Evolutionary conservation across 176 grass and related monocot genomes (phyloP), one percentile per base, ranked within the genome.

Genomic region (Oryza glaberrima): DNA sequence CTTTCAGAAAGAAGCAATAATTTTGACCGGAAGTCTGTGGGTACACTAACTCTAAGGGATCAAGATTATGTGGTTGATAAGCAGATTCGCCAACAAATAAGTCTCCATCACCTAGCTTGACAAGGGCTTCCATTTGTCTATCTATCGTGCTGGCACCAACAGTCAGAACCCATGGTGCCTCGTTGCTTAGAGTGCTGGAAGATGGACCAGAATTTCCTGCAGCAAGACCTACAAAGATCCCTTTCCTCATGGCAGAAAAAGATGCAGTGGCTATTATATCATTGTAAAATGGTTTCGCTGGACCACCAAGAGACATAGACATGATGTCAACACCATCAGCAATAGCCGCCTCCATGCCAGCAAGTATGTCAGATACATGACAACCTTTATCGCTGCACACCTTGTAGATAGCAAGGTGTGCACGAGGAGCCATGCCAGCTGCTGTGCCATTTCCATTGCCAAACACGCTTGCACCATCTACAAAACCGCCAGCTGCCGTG

Each of bases 111-210:
- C 85, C 82, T 0, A 94, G 83, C 47, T 84, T 77, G 0, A 94
- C 86, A 14, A 78, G 72, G 3, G 85, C 88, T 63, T 68, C 32
- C 67, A 94, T 76, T 32, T 73, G 61, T 6, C 82, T 30, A 51
- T 94, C 92, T 8, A 91, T 86, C 34, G 85, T 94, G 36, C 82
- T 85, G 8, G 88, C 92, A 20, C 80, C 88, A 25, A 94, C 88
- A 0, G 86, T 94, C 0, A 94, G 54, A 2, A 88, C 40, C 91
- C 88, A 88, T n/a, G 92, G 92, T 3, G 32, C 85, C 40, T 77
- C 85, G 2, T 88, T 94, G 7, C 38, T 47, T 25, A 90, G 3
- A 0, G 72, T 51, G 3, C 5, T 3, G 2, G 26, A 0, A 2
- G 0, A 11, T 13, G 88, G 88, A 16, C 88, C 92, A 2, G 43